Conservation (phyloP, 106 monocot genomes). For the Acorus calamus region DNA sequence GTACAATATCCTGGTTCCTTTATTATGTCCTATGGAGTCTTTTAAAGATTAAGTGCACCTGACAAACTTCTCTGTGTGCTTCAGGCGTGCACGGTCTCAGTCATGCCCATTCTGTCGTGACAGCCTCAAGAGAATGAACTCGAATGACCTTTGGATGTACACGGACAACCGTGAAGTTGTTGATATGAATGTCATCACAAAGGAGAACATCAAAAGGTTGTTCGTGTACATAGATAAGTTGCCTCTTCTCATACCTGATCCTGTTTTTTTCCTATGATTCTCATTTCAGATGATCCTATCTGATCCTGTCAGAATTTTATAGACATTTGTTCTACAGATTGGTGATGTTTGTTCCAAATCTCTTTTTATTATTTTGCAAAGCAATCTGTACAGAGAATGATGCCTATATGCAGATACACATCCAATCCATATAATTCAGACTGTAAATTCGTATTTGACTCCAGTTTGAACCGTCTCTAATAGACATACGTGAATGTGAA, state of each 20-base stretch:
- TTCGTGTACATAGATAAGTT: conserved; percentile 5
- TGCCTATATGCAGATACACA: too few species aligned
- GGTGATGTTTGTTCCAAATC: too few species aligned
- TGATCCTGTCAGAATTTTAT: too few species aligned
- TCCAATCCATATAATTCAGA: too few species aligned
- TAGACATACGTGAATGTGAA: too few species aligned
- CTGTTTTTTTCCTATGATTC: not conserved
- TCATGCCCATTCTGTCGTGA: conserved; percentile 6
- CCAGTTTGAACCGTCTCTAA: too few species aligned
- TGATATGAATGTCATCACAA: conserved; percentile 1
- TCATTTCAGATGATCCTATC: not conserved
- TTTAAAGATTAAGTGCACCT: not conserved
- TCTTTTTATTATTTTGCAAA: too few species aligned
- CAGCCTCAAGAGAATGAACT: conserved; percentile 1
- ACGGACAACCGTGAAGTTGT: conserved; percentile 1
- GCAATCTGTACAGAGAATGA: too few species aligned
- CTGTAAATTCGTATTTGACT: too few species aligned
- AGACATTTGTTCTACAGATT: too few species aligned
- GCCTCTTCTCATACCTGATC: conserved; percentile 5
- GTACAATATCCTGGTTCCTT: too few species aligned
- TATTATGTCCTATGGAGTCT: too few species aligned
- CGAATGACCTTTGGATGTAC: conserved; percentile 6
- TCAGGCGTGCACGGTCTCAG: conserved; percentile 2
- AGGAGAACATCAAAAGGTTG: conserved; percentile 2
- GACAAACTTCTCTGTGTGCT: not conserved